A percentile compares a stretch with the other conserved stretches of the same genome.
Evolutionary conservation across 495 filamentous ascomycete species (phyloP).

Genomic region (Penicillium ochrochloron): DNA sequence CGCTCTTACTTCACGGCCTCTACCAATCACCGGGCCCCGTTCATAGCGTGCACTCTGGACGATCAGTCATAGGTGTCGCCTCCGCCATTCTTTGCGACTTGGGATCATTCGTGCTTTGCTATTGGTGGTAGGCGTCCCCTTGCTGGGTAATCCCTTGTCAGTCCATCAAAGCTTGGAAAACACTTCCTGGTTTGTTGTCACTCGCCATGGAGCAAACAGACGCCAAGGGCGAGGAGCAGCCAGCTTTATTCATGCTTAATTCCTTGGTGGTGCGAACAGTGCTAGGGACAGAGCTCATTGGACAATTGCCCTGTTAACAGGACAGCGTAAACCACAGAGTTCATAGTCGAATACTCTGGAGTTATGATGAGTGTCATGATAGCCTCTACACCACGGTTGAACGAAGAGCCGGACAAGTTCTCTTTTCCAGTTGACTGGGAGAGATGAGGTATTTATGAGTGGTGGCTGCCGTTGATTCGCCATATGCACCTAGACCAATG

Average conservation of each 20-base stretch:
- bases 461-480: background rate
- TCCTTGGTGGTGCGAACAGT: background rate
- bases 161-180: background rate
- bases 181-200: background rate
- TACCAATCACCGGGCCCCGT: conserved; percentile 16
- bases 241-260: conserved; percentile 1
- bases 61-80: conserved; percentile 17
- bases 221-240: background rate
- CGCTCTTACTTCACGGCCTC: conserved; percentile 10
- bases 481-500: background rate
- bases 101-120: background rate
- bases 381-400: background rate
- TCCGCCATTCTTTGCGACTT: conserved; percentile 4
- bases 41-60: conserved; percentile 13
- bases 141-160: background rate
- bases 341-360: background rate
- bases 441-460: background rate
- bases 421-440: background rate
- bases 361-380: background rate
- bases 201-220: background rate
- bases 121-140: background rate
- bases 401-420: background rate
- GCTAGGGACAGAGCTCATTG: background rate
- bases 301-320: too few species aligned
- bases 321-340: too few species aligned